Conservation (phyloP, 73 alveolate species). For the Paramecium pentaurelia region DNA sequence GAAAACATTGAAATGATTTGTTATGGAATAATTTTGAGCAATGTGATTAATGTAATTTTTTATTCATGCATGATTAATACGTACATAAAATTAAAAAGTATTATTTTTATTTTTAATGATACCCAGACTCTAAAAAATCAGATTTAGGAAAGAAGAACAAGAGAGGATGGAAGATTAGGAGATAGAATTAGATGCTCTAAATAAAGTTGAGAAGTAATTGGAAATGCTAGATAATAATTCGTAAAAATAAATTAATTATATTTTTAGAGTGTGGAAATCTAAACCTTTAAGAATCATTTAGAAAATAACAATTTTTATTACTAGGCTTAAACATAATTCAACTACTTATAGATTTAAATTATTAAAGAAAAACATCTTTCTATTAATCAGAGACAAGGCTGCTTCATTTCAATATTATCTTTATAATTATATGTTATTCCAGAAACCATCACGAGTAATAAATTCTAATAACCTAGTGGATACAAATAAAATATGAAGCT, state of each 20-base stretch:
- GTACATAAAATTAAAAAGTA: background rate
- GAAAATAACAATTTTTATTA: slow-evolving; percentile 9
- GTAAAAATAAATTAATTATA: background rate
- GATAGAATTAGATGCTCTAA: background rate
- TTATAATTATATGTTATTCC: background rate
- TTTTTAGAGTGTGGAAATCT: slow-evolving; percentile 6
- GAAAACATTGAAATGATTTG: background rate
- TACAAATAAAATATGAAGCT: background rate
- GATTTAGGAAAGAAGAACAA: background rate
- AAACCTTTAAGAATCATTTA: slow-evolving; percentile 16
- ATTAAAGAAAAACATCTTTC: background rate
- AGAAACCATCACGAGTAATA: background rate
- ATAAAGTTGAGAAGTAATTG: background rate
- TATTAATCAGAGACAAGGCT: background rate
- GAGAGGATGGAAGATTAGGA: slow-evolving; percentile 18
- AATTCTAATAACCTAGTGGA: background rate
- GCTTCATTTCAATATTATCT: background rate
- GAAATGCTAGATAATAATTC: background rate
- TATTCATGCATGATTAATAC: background rate
- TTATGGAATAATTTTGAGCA: background rate
- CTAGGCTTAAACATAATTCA: background rate
- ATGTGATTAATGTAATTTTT: background rate
- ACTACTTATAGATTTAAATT: slow-evolving; percentile 8
- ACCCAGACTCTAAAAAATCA: background rate
- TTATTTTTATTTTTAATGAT: background rate